Evolutionary conservation across 139 green algal species (phyloP), one percentile per base, ranked within the genome.

Genomic region (Chlorella sp.): DNA sequence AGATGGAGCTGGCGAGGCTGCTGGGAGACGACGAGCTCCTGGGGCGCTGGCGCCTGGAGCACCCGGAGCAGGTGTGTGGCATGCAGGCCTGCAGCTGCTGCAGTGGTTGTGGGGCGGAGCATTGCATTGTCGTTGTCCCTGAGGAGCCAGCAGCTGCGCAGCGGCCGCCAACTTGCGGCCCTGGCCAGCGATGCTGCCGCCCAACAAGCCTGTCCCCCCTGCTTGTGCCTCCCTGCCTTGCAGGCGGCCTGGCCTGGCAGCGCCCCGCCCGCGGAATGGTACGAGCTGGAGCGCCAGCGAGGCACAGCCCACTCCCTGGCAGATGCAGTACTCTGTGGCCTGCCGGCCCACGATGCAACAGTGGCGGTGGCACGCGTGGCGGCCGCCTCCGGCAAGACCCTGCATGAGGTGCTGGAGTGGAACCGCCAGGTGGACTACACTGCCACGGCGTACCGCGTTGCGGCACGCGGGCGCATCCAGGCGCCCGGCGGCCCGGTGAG

Each of bases 271-370:
- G 82, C 82, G 0, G 30, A 73, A 4, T 26, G 44, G 3, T 87
- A 78, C 44, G 82, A 82, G 26, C 64, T 62, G 4, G 60, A 83
- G 47, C 81, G 80, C 47, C 55, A 80, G 30, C 55, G 74, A 62
- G 80, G 39, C 73, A 30, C 72, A 72, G 41, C 89, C 86, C 28
- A 82, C 25, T 82, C 76, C 2, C 76, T 82, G 38, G 90, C 90
- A 23, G 78, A 82, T 15, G 90, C 90, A 28, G 90, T 89, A 11
- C 64, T 94, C 13, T 82, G 74, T 30, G 91, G 89, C 2, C 86
- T 95, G 55, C 92, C 92, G 0, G 83, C 89, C 2, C 72, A 93
- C 34, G 92, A 95, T 28, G 92, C 93, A 71, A 89, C 89, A 1
- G 92, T 94, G 36, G 44, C 86, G 56, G 44, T 94, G 30, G 84